phyloP scores from a whole-genome alignment of 306 rosid genomes.

The Corylus heterophylla region DNA sequence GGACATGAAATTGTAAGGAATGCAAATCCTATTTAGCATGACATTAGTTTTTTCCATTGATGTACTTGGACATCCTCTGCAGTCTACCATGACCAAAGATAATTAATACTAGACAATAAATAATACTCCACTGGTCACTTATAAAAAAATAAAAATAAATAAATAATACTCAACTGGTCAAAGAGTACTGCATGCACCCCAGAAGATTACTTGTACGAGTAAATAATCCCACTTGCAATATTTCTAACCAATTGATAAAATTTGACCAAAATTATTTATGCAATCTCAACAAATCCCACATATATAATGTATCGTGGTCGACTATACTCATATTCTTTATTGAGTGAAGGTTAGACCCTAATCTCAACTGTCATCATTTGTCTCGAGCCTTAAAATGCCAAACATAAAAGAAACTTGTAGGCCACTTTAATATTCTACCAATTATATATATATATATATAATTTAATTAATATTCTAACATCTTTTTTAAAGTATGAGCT shows the following conservation, averaged over 20 bases:
- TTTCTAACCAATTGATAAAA: not conserved
- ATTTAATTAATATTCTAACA: not conserved
- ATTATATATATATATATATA: not conserved
- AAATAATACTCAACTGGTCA: too few relatives aligned
- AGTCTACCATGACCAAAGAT: too few relatives aligned
- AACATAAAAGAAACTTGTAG: not conserved
- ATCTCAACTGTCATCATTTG: not conserved
- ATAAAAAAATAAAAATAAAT: too few relatives aligned
- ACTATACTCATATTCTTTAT: not conserved
- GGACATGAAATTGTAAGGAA: too few relatives aligned
- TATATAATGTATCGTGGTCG: not conserved
- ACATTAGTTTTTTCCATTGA: too few relatives aligned
- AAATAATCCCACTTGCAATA: not conserved
- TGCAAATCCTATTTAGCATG: too few relatives aligned
- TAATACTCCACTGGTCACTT: too few relatives aligned
- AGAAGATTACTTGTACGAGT: not conserved
- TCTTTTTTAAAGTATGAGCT: not conserved
- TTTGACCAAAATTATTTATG: not conserved
- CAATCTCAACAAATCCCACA: not conserved
- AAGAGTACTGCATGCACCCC: too few relatives aligned
- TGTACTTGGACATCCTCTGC: too few relatives aligned
- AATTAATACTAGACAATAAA: too few relatives aligned
- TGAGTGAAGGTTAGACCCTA: not conserved
- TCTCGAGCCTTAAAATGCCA: not conserved
- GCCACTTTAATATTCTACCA: not conserved